These are phyloP conservation scores for Leishmania braziliensis DNA, from an alignment of 208 protist genomes.

Conservation along the genomic window DNA sequence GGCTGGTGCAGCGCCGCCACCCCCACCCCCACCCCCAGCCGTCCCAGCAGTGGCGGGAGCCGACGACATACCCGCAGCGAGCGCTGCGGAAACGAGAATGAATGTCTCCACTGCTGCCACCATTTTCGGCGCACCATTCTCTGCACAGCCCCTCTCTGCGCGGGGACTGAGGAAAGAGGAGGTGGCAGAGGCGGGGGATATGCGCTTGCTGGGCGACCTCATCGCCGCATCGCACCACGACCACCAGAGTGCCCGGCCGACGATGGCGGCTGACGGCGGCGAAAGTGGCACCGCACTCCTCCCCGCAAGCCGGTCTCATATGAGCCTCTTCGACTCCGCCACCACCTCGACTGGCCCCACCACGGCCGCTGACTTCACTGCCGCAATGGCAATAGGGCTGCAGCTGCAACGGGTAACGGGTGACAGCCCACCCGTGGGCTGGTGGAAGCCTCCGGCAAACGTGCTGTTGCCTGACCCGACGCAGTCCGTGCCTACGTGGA, in stretches of 20 bases:
- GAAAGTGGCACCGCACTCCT: neutral
- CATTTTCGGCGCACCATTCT: neutral
- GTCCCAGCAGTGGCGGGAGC: neutral
- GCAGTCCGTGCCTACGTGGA: constrained; percentile 10
- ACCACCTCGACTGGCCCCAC: neutral
- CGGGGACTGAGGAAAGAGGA: constrained; percentile 14
- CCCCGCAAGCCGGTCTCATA: neutral
- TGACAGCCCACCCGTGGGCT: constrained; percentile 18
- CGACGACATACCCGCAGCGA: neutral
- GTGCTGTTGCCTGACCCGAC: constrained; percentile 33
- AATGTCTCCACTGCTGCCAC: neutral
- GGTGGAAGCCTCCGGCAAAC: constrained; percentile 33
- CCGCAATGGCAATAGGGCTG: constrained; percentile 7
- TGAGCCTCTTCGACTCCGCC: neutral
- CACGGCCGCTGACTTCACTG: neutral
- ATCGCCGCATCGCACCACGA: neutral
- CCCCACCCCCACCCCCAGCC: neutral
- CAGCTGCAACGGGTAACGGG: constrained; percentile 7
- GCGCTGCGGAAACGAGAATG: neutral
- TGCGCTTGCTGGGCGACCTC: constrained; percentile 22
- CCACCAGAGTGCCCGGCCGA: neutral
- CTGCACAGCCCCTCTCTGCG: neutral
- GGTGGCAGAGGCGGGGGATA: neutral
- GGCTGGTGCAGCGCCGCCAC: neutral
- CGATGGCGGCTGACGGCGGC: too few relatives aligned